Percentiles rank a stretch among this genome's conserved stretches.
These are phyloP conservation scores for Diatrype stigma DNA, from an alignment of 2,329 filamentous ascomycete species.

Conservation along the genomic window DNA sequence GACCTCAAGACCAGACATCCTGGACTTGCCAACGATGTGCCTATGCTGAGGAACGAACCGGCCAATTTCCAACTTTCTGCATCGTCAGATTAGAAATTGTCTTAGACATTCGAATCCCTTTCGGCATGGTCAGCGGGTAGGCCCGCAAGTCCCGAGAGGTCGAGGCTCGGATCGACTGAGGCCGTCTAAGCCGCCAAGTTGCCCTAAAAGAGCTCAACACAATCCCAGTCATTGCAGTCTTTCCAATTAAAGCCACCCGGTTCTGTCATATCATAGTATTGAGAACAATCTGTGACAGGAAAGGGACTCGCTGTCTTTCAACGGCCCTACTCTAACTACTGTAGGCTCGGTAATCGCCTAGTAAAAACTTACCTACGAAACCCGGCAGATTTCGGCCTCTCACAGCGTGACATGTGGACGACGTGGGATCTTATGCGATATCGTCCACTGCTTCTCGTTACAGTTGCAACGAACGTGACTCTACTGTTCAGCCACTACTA, in stretches of 20 bases:
- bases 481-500: slow-evolving; percentile 3
- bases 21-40: too few species aligned
- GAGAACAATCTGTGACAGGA: background rate
- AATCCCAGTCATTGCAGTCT: too few species aligned
- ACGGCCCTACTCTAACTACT: background rate
- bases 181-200: background rate
- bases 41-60: background rate
- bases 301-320: background rate
- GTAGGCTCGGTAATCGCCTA: background rate
- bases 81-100: background rate
- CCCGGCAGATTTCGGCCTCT: slow-evolving; percentile 26
- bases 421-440: slow-evolving; percentile 15
- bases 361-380: slow-evolving; percentile 8
- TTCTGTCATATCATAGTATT: too few species aligned
- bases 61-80: background rate
- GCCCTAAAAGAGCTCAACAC: background rate
- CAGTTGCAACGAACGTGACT: slow-evolving; percentile 14
- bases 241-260: too few species aligned
- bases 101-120: background rate
- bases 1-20: too few species aligned
- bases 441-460: slow-evolving; percentile 6
- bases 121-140: background rate
- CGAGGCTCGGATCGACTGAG: background rate
- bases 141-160: background rate
- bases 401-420: slow-evolving; percentile 29